Conservation (phyloP, 78 protist genomes). For the Cavenderia fasciculata region DNA sequence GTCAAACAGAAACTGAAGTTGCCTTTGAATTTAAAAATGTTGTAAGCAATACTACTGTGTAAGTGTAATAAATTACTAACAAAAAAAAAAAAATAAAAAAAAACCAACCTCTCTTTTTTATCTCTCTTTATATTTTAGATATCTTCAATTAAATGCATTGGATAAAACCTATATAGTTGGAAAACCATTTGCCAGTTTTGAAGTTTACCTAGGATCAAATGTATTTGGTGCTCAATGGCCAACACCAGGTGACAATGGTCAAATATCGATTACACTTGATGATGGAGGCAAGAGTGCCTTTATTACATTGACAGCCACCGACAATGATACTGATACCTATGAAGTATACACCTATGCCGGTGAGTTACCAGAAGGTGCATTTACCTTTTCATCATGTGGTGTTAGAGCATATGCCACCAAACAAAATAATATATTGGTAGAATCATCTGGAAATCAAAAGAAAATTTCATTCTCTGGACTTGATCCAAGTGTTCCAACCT, state of each 20-base stretch:
- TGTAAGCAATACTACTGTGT: not conserved
- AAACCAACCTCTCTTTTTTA: not conserved
- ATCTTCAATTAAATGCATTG: not conserved
- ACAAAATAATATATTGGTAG: not conserved
- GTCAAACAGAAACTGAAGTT: not conserved
- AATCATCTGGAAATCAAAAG: slow-evolving; percentile 8
- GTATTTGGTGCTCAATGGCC: slow-evolving; percentile 12
- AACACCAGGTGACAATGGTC: slow-evolving; percentile 36
- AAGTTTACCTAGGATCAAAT: too few relatives aligned
- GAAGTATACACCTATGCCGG: slow-evolving; percentile 24
- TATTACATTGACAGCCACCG: slow-evolving; percentile 21
- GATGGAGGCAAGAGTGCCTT: slow-evolving; percentile 40
- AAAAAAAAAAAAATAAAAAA: not conserved
- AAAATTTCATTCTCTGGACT: slow-evolving; percentile 19
- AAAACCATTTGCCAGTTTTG: too few relatives aligned
- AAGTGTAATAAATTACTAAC: not conserved
- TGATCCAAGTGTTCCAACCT: slow-evolving; percentile 26
- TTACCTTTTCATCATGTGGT: slow-evolving; percentile 63
- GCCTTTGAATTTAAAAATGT: not conserved
- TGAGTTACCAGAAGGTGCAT: slow-evolving; percentile 17
- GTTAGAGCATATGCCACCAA: slow-evolving; percentile 9
- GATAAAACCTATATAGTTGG: not conserved
- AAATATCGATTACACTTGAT: not conserved
- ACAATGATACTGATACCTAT: slow-evolving; percentile 14
- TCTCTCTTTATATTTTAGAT: not conserved